Evolutionary conservation across 1,284 basidiomycete genomes (phyloP).

Genomic region (Irpex sp.): DNA sequence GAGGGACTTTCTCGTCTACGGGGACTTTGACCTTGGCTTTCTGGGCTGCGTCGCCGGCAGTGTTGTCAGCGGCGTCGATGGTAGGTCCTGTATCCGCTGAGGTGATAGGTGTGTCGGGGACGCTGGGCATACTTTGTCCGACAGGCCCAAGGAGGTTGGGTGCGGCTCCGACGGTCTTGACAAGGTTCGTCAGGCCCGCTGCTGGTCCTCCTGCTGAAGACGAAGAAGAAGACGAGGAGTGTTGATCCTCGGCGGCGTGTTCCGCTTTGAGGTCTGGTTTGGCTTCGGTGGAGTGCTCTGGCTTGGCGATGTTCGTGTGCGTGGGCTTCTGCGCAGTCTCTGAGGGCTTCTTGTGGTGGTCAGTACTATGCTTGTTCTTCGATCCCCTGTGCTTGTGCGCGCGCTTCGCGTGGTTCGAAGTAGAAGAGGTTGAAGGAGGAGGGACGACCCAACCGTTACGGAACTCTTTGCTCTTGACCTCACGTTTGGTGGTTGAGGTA

Average conservation of each 20-base stretch:
- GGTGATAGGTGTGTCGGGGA: slow-evolving; percentile 7
- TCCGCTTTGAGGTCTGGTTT: background rate
- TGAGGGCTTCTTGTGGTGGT: background rate
- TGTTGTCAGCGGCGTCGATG: slow-evolving; percentile 2
- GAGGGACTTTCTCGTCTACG: background rate
- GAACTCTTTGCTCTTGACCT: background rate
- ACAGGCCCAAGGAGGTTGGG: background rate
- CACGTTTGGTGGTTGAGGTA: background rate
- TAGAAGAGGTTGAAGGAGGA: background rate
- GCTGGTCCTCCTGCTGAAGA: background rate
- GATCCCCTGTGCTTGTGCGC: background rate
- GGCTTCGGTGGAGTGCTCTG: background rate
- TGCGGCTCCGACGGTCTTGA: slow-evolving; percentile 1
- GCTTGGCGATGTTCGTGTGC: background rate
- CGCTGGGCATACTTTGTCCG: background rate
- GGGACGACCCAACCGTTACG: background rate
- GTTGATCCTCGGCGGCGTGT: background rate
- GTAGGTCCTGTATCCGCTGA: slow-evolving; percentile 1
- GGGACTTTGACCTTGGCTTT: background rate
- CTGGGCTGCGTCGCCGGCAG: background rate
- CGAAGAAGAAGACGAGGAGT: background rate
- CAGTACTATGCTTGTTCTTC: background rate
- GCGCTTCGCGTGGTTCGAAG: background rate
- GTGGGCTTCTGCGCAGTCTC: background rate
- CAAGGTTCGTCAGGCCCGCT: background rate